phyloP scores from a whole-genome alignment of 2,329 filamentous ascomycete species.

The Clarireedia monteithiana region DNA sequence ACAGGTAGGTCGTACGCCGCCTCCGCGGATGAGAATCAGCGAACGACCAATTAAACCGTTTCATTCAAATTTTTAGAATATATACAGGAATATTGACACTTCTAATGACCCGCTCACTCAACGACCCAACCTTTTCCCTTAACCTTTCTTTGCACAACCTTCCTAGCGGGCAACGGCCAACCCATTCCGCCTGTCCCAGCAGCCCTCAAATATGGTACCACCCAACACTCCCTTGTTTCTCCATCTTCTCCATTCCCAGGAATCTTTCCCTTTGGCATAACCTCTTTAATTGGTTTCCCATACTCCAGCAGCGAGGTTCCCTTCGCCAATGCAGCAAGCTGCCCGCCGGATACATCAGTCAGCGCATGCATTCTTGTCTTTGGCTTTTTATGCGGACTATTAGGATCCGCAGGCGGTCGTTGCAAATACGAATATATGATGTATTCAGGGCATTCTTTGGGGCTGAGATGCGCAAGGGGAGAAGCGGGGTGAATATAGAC shows the following conservation, averaged over 20 bases:
- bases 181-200: constrained; percentile 61
- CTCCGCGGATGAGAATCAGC: neutral
- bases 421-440: constrained; percentile 85
- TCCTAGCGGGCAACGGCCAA: constrained; percentile 81
- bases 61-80: neutral
- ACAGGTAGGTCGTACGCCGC: too few species aligned
- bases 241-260: constrained; percentile 35
- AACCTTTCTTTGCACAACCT: constrained; percentile 72
- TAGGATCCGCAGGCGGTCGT: constrained; percentile 41
- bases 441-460: constrained; percentile 74
- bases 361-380: constrained; percentile 86
- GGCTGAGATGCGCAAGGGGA: constrained; percentile 61
- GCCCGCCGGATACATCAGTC: constrained; percentile 66
- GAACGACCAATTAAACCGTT: neutral
- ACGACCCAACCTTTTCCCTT: constrained; percentile 63
- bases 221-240: constrained; percentile 65
- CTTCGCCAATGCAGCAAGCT: constrained; percentile 71
- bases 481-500: constrained; percentile 88
- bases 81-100: too few species aligned
- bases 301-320: constrained; percentile 78
- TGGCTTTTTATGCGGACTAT: constrained; percentile 44
- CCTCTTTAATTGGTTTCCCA: constrained; percentile 87
- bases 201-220: constrained; percentile 67
- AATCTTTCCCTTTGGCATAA: constrained; percentile 37
- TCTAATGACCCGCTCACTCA: constrained; percentile 15